Conservation (phyloP, 257 asterid species). For the Anisodus acutangulus region DNA sequence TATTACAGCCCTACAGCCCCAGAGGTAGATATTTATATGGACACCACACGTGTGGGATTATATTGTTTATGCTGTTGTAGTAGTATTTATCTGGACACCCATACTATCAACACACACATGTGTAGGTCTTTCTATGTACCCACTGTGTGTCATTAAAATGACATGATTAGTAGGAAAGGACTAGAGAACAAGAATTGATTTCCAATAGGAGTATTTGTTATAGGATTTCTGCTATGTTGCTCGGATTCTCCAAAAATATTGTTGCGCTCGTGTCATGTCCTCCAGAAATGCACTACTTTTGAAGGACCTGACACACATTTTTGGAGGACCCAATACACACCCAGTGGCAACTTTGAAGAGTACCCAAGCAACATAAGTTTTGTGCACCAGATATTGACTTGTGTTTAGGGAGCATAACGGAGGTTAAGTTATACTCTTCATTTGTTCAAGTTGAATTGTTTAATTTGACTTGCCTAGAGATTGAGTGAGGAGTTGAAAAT, state of each 20-base stretch:
- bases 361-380: not conserved
- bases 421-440: not conserved
- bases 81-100: not conserved
- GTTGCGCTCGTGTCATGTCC: not conserved
- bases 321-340: not conserved
- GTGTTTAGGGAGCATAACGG: not conserved
- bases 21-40: conserved; percentile 42
- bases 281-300: not conserved
- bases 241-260: not conserved
- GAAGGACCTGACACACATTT: not conserved
- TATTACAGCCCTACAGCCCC: conserved; percentile 45
- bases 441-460: not conserved
- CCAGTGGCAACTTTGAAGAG: not conserved
- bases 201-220: conserved; percentile 11
- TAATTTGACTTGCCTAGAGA: conserved; percentile 8
- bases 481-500: not conserved
- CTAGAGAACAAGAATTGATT: not conserved
- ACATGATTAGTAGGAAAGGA: not conserved
- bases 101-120: not conserved
- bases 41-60: too few relatives aligned
- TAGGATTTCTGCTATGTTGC: not conserved
- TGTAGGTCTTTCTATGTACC: not conserved
- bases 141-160: not conserved
- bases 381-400: conserved; percentile 19
- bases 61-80: not conserved